A percentile compares a stretch with the other conserved stretches of the same genome.
phyloP scores from a whole-genome alignment of 176 grass and related monocot species.

The Elaeis guineensis region DNA sequence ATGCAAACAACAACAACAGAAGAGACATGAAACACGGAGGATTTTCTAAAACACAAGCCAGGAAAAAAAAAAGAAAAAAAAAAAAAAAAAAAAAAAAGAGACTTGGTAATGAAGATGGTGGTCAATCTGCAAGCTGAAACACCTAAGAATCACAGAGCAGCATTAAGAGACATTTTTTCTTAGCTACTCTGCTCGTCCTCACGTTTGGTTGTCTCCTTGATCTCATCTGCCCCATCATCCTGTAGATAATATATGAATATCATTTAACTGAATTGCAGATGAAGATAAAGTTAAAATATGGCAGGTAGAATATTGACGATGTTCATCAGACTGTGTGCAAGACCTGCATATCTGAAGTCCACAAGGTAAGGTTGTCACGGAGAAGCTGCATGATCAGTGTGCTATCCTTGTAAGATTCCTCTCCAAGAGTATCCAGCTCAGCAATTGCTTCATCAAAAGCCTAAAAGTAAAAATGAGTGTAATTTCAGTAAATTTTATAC shows the following conservation, averaged over 20 bases:
- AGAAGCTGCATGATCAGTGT: slow-evolving; percentile 99
- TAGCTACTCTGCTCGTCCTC: slow-evolving; percentile 51
- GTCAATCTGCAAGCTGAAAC: slow-evolving; percentile 1
- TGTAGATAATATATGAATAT: slow-evolving; percentile 17
- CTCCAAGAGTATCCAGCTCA: slow-evolving; percentile 83
- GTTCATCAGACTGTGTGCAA: neutral
- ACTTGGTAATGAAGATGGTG: neutral
- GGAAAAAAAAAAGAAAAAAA: neutral
- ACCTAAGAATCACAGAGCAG: neutral
- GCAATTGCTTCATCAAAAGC: slow-evolving; percentile 96
- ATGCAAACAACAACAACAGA: too few relatives aligned
- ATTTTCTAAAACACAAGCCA: neutral
- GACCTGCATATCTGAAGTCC: slow-evolving; percentile 99
- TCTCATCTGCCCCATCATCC: slow-evolving; percentile 86
- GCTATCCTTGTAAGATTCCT: slow-evolving; percentile 99
- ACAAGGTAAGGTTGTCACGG: slow-evolving; percentile 96
- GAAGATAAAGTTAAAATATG: neutral
- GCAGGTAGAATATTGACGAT: neutral
- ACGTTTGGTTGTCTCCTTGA: slow-evolving; percentile 72
- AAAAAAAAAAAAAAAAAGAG: neutral
- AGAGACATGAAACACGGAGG: too few relatives aligned
- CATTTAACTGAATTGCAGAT: slow-evolving; percentile 2
- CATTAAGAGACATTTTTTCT: slow-evolving; percentile 1
- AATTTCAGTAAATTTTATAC: too few relatives aligned
- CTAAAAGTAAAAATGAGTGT: slow-evolving; percentile 22